phyloP scores from a whole-genome alignment of 192 early-diverging fungal genomes.

The Martensiomyces pterosporus region DNA sequence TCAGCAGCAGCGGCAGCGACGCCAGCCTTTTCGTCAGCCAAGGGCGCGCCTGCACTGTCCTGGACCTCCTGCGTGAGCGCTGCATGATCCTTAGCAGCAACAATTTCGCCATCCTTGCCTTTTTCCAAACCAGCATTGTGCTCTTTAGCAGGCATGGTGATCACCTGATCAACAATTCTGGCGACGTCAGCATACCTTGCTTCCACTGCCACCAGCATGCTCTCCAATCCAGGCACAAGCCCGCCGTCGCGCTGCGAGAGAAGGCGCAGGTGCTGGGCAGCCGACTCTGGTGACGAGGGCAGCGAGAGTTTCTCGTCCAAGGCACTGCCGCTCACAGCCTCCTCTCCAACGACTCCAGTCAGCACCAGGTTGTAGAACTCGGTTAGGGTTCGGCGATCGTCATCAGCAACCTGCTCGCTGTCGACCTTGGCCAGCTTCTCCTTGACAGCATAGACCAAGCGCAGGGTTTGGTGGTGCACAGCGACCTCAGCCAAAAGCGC shows the following conservation, averaged over 20 bases:
- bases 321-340: not conserved
- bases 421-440: not conserved
- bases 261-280: conserved; percentile 13
- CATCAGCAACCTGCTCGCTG: not conserved
- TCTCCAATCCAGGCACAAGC: not conserved
- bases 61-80: too few relatives aligned
- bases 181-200: conserved; percentile 12
- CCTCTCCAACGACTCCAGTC: not conserved
- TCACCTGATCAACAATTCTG: conserved; percentile 7
- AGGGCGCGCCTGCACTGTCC: too few relatives aligned
- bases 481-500: conserved; percentile 3
- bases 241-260: conserved; percentile 5
- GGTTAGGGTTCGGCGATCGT: conserved; percentile 1
- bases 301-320: conserved; percentile 16
- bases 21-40: too few relatives aligned
- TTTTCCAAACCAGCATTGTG: too few relatives aligned
- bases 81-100: too few relatives aligned
- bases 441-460: conserved; percentile 22
- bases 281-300: not conserved
- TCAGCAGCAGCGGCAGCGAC: not conserved
- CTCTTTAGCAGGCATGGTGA: not conserved
- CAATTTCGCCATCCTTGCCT: too few relatives aligned
- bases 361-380: conserved; percentile 22
- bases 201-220: not conserved
- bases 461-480: conserved; percentile 25